Base-by-base conservation (phyloP, 768 basidiomycete genomes). In the Thelephora ganbajun region DNA sequence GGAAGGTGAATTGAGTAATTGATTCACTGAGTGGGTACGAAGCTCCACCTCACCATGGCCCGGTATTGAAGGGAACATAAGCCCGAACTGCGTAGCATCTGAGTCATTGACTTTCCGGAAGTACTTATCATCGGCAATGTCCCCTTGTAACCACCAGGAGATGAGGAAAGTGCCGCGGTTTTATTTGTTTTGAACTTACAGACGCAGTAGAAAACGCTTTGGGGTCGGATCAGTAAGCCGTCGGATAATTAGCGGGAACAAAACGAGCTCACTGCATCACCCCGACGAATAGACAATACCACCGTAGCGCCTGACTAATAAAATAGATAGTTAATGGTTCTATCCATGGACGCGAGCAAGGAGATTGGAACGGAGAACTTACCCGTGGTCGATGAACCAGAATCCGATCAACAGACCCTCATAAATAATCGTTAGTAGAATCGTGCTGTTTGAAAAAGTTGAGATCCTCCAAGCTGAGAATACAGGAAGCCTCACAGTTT, bases 371-470 rank as follows among this genome's bases (percentile, higher is more conserved):
- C 44, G 16, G 23, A 48, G 52, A 46, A 71, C 81, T 54, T 62
- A 83, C 89, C 73, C 91, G 61, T 97, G 93, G 58, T 83, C 89
- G 39, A 92, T 79, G 61, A 94, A 96, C 92, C 93, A 96, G 54
- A 97, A 87, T 0, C 88, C 92, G 48, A 97, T 75, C 43, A 97
- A 69, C 19, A 96, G 65, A 7, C 76, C 90, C 62, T 96, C 91
- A 55, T 89, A 93, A 9, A 79, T 61, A 19, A 87, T 55, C 19
- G 88, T 92, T 36, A 94, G 73, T 9, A 84, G 50, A 55, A 93
- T 91, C 20, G 92, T 94, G 50, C 92, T 96, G 61, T 9, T 45
- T 26, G 46, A 30, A 18, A 11, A 46, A 33, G 36, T 30, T 33
- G 51, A 20, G 44, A 30, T 22, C 22, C 48, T 35, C 44, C 35